Evolutionary conservation across 352 stramenopile genomes (phyloP).

Genomic region (Elongisporangium undulatum): DNA sequence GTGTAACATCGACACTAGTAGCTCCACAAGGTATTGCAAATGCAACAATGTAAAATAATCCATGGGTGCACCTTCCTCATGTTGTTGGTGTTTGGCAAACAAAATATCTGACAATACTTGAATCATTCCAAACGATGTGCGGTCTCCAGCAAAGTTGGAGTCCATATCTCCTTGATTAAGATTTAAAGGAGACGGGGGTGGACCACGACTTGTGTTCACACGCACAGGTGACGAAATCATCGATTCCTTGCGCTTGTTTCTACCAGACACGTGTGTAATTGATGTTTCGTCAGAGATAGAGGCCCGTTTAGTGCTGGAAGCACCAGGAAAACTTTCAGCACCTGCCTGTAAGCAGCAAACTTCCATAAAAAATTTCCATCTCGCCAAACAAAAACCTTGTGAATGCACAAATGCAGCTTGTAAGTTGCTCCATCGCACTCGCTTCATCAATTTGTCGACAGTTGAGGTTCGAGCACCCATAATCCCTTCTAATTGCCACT

Average conservation of each 20-base stretch:
- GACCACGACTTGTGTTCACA: conserved; percentile 10
- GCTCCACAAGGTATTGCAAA: conserved; percentile 38
- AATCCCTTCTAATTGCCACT: conserved; percentile 22
- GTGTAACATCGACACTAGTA: conserved; percentile 74
- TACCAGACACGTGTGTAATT: conserved; percentile 7
- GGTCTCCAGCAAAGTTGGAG: conserved; percentile 57
- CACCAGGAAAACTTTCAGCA: not conserved
- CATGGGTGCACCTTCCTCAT: conserved; percentile 29
- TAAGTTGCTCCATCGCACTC: conserved; percentile 49
- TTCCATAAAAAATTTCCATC: conserved; percentile 77
- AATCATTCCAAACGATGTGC: conserved; percentile 67
- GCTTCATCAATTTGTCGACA: conserved; percentile 21
- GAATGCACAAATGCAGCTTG: conserved; percentile 46
- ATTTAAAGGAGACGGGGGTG: conserved; percentile 12
- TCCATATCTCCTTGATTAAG: conserved; percentile 7
- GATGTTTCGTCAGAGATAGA: not conserved
- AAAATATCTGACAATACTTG: conserved; percentile 56
- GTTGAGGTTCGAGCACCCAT: conserved; percentile 5
- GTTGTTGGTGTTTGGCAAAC: conserved; percentile 20
- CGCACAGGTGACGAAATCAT: conserved; percentile 61
- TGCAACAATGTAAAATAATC: conserved; percentile 52
- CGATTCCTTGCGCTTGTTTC: conserved; percentile 56
- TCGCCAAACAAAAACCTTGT: conserved; percentile 41
- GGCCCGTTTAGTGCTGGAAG: not conserved
- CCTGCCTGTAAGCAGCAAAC: conserved; percentile 44